Percentiles rank a stretch among this genome's conserved stretches.
Evolutionary conservation across 176 grass and related monocot genomes (phyloP).

Genomic region (Oryza coarctata): DNA sequence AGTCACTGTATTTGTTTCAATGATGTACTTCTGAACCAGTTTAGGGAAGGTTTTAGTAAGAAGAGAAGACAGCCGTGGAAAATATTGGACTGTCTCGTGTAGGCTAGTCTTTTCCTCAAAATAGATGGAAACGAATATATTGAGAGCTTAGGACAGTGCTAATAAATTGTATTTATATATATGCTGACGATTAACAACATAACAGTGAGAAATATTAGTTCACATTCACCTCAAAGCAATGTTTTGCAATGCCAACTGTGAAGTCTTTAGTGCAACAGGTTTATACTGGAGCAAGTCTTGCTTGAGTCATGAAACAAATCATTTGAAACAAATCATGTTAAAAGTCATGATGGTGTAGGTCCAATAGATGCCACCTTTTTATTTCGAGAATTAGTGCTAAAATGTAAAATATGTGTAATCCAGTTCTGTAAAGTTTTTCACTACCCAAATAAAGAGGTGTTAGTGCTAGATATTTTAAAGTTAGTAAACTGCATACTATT

Average conservation of each 20-base stretch:
- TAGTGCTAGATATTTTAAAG: not conserved
- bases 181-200: not conserved
- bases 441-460: not conserved
- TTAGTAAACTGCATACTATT: constrained; percentile 14
- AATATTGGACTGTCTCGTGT: not conserved
- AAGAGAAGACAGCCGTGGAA: not conserved
- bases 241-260: not conserved
- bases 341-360: not conserved
- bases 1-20: constrained; percentile 7
- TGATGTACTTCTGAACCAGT: not conserved
- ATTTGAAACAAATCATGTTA: not conserved
- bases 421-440: not conserved
- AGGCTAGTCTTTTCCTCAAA: not conserved
- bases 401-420: constrained; percentile 7
- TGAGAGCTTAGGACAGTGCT: not conserved
- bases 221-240: not conserved
- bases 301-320: not conserved
- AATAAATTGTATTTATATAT: not conserved
- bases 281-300: not conserved
- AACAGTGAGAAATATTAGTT: not conserved
- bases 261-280: not conserved
- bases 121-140: not conserved
- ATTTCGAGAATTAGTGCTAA: not conserved
- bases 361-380: not conserved
- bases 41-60: not conserved